Conservation (phyloP, 495 filamentous ascomycete genomes). For the Durotheca rogersii region DNA sequence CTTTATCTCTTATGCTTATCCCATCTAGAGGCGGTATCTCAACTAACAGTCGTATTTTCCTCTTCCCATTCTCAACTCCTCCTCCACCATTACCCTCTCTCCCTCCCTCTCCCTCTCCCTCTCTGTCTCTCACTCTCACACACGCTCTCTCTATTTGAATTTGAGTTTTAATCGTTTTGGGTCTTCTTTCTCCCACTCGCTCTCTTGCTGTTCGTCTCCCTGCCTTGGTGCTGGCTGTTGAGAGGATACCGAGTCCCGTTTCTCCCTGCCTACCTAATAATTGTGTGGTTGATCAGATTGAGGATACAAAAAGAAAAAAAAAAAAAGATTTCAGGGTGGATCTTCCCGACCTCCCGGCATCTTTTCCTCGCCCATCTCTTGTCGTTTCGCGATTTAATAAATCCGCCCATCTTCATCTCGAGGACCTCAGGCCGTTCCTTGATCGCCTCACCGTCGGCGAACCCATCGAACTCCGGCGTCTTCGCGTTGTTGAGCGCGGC, state of each 20-base stretch:
- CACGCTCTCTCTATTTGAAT: background rate
- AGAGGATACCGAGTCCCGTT: no score
- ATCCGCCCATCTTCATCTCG: conserved; percentile 12
- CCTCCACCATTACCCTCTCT: background rate
- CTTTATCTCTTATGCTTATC: no score
- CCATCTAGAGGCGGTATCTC: background rate
- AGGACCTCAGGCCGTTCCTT: conserved; percentile 5
- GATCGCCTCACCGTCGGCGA: conserved; percentile 12
- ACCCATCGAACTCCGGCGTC: conserved; percentile 14
- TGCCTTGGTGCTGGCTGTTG: no score
- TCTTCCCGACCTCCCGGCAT: conserved; percentile 31
- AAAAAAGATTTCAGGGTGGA: conserved; percentile 19
- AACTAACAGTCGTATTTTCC: background rate
- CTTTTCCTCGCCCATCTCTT: conserved; percentile 14
- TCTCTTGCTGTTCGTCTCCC: no score
- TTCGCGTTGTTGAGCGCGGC: conserved; percentile 11
- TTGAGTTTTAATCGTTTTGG: no score
- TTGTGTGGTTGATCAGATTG: conserved; percentile 2
- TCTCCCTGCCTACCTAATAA: background rate
- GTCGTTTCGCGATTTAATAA: conserved; percentile 25
- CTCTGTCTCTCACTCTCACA: background rate
- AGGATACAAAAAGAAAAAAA: conserved; percentile 16
- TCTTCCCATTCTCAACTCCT: background rate
- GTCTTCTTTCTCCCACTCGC: no score
- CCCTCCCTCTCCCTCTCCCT: background rate